phyloP scores from a whole-genome alignment of 2,329 filamentous ascomycete species.

The Emydomyces testavorans region DNA sequence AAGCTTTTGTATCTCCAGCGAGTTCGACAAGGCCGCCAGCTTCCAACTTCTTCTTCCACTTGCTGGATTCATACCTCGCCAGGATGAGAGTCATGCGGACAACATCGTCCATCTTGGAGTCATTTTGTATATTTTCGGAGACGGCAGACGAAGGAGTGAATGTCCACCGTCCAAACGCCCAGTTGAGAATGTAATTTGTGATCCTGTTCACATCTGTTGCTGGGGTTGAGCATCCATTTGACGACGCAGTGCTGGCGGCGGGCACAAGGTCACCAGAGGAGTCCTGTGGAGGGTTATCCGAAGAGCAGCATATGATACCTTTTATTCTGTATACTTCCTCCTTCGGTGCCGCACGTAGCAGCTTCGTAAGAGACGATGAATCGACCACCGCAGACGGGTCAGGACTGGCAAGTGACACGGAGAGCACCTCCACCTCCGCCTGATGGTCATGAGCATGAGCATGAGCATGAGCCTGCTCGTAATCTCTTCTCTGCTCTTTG shows the following conservation, averaged over 20 bases:
- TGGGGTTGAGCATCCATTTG: constrained; percentile 12
- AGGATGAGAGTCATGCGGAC: constrained; percentile 38
- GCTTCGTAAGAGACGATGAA: constrained; percentile 47
- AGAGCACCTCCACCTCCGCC: constrained; percentile 81
- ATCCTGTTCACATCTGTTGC: constrained; percentile 5
- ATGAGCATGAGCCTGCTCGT: constrained; percentile 22
- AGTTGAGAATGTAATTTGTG: constrained; percentile 78
- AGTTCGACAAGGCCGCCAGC: constrained; percentile 23
- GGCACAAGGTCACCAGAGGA: constrained; percentile 36
- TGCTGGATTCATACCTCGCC: constrained; percentile 37
- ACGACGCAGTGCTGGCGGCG: constrained; percentile 23
- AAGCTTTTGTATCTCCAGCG: constrained; percentile 4
- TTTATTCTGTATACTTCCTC: constrained; percentile 97
- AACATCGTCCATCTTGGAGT: constrained; percentile 19
- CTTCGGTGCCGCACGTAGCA: constrained; percentile 65
- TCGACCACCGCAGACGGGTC: constrained; percentile 43
- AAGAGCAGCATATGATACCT: constrained; percentile 44
- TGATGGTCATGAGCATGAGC: constrained; percentile 49
- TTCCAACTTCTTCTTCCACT: constrained; percentile 41
- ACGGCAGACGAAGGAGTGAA: constrained; percentile 52
- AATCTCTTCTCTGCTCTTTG: constrained; percentile 12
- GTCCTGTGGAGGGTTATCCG: constrained; percentile 34
- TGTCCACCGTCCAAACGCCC: constrained; percentile 94
- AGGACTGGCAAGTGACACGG: constrained; percentile 51
- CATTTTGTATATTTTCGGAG: constrained; percentile 6